Evolutionary conservation across 164 flowering plant genomes (phyloP).

Genomic region (Cinnamomum micranthum): DNA sequence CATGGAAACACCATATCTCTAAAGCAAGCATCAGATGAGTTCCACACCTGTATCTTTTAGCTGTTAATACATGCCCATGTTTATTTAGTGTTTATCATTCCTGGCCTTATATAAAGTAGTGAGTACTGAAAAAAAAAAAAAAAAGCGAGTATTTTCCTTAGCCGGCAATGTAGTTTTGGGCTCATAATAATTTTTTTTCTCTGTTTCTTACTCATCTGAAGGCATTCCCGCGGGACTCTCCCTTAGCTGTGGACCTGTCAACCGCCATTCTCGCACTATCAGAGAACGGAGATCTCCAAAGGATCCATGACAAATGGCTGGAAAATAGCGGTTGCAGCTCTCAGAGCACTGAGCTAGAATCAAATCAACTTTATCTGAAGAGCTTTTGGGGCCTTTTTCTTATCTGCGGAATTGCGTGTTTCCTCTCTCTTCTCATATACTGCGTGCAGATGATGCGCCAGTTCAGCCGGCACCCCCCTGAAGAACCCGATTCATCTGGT

Average conservation of each 20-base stretch:
- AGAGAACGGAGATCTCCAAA: slow-evolving; percentile 79
- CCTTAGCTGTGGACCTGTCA: slow-evolving; percentile 80
- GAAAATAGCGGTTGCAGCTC: slow-evolving; percentile 36
- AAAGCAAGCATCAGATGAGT: too few relatives aligned
- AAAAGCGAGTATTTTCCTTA: neutral
- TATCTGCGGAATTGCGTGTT: slow-evolving; percentile 59
- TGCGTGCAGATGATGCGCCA: slow-evolving; percentile 32
- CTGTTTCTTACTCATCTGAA: slow-evolving; percentile 10
- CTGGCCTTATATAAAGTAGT: too few relatives aligned
- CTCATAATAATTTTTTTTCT: neutral
- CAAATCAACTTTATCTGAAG: slow-evolving; percentile 51
- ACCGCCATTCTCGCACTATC: slow-evolving; percentile 75
- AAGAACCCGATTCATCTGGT: slow-evolving; percentile 23
- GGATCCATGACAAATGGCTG: slow-evolving; percentile 76
- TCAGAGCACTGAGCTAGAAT: slow-evolving; percentile 23
- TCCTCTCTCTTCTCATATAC: slow-evolving; percentile 51
- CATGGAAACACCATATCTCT: too few relatives aligned
- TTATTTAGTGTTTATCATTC: too few relatives aligned
- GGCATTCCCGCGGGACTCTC: slow-evolving; percentile 90
- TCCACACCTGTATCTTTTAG: too few relatives aligned
- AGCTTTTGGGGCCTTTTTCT: slow-evolving; percentile 87
- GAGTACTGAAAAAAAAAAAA: too few relatives aligned
- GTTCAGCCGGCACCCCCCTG: slow-evolving; percentile 31
- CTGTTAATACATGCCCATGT: too few relatives aligned
- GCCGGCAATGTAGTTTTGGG: neutral